phyloP scores from a whole-genome alignment of 1,284 basidiomycete genomes.

The Ceratobasidium sp. region DNA sequence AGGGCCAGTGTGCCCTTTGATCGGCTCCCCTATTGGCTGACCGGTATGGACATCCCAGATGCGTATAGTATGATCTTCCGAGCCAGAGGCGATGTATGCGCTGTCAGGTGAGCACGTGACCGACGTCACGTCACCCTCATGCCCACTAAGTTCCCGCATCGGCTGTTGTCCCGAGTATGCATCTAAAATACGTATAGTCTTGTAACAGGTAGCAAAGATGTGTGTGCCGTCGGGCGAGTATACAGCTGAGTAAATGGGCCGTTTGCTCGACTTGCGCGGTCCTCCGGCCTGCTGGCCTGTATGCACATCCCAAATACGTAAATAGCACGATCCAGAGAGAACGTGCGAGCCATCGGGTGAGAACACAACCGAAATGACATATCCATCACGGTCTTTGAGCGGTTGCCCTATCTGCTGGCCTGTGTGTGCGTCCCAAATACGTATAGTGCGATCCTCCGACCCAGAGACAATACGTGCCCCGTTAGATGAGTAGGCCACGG shows the following conservation, averaged over 20 bases:
- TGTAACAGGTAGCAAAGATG: neutral
- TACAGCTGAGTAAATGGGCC: neutral
- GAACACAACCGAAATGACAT: neutral
- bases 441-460: conserved; percentile 16
- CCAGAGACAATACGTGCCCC: conserved; percentile 24
- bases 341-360: conserved; percentile 11
- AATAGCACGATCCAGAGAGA: neutral
- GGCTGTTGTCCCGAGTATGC: neutral
- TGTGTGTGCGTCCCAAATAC: conserved; percentile 24
- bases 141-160: neutral
- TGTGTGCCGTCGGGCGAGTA: neutral
- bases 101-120: neutral
- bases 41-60: conserved; percentile 5
- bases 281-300: neutral
- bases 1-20: neutral
- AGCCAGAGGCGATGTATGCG: neutral
- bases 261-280: neutral
- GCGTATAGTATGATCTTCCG: neutral
- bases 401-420: neutral
- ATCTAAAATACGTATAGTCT: neutral
- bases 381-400: neutral
- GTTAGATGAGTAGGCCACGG: conserved; percentile 28
- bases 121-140: neutral
- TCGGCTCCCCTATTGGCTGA: neutral
- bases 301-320: neutral